These are phyloP conservation scores for Hura crepitans DNA, from an alignment of 441 rosid species.

Conservation along the genomic window DNA sequence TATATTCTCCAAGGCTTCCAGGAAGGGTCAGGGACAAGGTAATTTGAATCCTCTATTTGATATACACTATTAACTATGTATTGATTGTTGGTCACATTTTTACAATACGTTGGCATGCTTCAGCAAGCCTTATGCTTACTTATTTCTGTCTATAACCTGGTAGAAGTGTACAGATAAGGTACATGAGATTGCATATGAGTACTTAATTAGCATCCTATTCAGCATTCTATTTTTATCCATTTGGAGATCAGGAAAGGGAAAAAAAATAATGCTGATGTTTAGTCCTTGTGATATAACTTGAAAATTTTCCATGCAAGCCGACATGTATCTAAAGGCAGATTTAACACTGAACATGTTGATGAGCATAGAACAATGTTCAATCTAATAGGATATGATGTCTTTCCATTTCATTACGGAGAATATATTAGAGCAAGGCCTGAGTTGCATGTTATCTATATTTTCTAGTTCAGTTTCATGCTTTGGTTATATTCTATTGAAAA, in stretches of 20 bases:
- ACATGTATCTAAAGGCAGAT: neutral
- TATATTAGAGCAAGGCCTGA: neutral
- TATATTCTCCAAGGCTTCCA: conserved; percentile 88
- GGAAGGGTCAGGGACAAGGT: conserved; percentile 60
- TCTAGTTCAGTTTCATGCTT: neutral
- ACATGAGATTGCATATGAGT: neutral
- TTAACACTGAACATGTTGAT: neutral
- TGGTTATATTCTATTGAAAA: neutral
- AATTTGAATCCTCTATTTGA: conserved; percentile 15
- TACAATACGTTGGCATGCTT: neutral
- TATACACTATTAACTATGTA: conserved; percentile 9
- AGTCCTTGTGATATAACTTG: neutral
- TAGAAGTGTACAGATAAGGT: neutral
- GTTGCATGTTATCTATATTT: neutral
- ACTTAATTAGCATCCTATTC: neutral
- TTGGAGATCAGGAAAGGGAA: neutral
- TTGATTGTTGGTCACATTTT: conserved; percentile 10
- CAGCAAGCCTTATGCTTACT: neutral
- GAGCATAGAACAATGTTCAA: neutral
- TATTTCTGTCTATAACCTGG: neutral
- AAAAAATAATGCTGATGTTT: neutral
- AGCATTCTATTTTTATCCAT: neutral
- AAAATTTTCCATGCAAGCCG: neutral
- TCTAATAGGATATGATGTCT: neutral
- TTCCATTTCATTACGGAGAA: neutral